Evolutionary conservation across 2,329 filamentous ascomycete genomes (phyloP), one percentile per base, ranked within the genome.

Genomic region (Neofusicoccum parvum): DNA sequence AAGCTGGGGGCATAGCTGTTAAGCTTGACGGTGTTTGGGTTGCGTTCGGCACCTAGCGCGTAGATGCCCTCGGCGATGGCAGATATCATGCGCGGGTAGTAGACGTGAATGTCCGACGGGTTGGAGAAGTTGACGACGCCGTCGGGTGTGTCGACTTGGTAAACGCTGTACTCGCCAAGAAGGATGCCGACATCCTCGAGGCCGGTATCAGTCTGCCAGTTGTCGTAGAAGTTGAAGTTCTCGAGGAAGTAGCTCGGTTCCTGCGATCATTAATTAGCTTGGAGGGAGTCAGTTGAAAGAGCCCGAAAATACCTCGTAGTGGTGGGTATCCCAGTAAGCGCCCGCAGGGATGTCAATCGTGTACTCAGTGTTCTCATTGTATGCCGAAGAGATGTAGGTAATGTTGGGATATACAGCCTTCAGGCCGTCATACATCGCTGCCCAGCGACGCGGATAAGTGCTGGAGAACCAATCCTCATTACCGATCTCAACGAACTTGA

Each of bases 241-340:
- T 74, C 65, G n/a, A 80, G 72, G 60, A 81, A 80, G 68, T 75
- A 79, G 39, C 76, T 73, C 48, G 69, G 75, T 50, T 70, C 76
- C 71, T 73, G 73, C 1, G 15, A 10, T 15, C 2, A n/a, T 5
- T 9, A 10, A 9, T 43, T 14, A 36, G 14, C 3, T n/a, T 34
- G 6, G 6, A 41, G 23, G 1, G 23, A 10, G 3, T 43, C 9
- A 17, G 15, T 17, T 5, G 6, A 10, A n/a, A 36, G 2, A 15
- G 3, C 6, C 1, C 4, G 34, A 20, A 15, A 20, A 32, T 51
- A 51, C 59, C 46, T 53, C 62, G 70, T 82, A 82, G 17, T 78
- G 78, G 67, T 82, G 80, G 64, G 78, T 79, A 62, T 82, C 80
- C 72, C 73, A 76, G 66, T 76, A 74, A 7, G 64, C 67, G 1